Evolutionary conservation across 2,329 filamentous ascomycete species (phyloP), one percentile per base, ranked within the genome.

Genomic region (Fusarium sp.): DNA sequence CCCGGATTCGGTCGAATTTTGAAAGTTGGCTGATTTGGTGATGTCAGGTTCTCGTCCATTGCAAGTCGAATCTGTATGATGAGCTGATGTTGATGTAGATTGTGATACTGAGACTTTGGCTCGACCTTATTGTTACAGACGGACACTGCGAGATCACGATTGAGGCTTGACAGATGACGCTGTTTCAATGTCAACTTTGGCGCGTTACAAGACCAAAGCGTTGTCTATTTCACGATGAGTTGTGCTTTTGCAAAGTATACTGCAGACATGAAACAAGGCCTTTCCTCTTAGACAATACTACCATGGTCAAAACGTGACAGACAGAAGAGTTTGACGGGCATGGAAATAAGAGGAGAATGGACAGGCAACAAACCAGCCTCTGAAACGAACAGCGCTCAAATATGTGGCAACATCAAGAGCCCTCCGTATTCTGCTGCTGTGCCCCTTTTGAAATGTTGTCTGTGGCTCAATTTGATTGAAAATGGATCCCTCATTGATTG

Each of bases 1-100:
- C 33, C 70, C 69, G 55, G 70, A 70, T 72, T 50, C 25, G 56
- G 65, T 45, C 50, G 52, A 47, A 38, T 36, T 14, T 50, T 38
- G 9, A 17, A 18, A 52, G 17, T 5, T 15, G 42, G 27, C 31
- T 70, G 36, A n/a, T 25, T 41, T 49, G 25, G 31, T 57, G 68
- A 65, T 58, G 66, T 70, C 59, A 61, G 61, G 18, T 25, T 70
- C 31, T 52, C 45, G 29, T 33, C n/a, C 11, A 22, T 38, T 50
- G 35, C 36, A 46, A 46, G 41, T 11, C 18, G 15, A 46, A 52
- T 52, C 18, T 31, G 45, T 47, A 42, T 36, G 39, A 52, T 49
- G 38, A 38, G 13, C 29, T 39, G 42, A 56, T 55, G 31, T 31
- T 70, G 58, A 31, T 25, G 62, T 57, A 57, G 42, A 12, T 55